Conservation (phyloP, 805 yeast species). For the Barnettozyma pratensis region DNA sequence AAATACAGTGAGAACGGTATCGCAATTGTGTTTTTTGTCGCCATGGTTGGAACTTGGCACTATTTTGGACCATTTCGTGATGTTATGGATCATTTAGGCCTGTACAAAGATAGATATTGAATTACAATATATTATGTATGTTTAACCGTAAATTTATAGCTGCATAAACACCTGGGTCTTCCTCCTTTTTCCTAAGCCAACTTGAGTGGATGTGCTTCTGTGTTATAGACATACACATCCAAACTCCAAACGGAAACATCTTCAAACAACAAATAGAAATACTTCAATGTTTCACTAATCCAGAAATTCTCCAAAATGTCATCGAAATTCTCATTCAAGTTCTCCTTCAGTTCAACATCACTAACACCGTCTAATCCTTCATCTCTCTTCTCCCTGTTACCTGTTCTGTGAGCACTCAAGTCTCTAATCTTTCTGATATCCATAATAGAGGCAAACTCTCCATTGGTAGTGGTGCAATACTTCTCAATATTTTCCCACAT, state of each 20-base stretch:
- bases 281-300: slow-evolving; percentile 57
- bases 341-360: slow-evolving; percentile 9
- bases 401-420: neutral
- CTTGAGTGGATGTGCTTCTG: slow-evolving; percentile 58
- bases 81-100: slow-evolving; percentile 57
- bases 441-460: slow-evolving; percentile 33
- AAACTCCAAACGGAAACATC: slow-evolving; percentile 37
- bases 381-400: neutral
- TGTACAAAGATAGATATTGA: too few relatives aligned
- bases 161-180: neutral
- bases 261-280: slow-evolving; percentile 45
- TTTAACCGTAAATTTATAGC: too few relatives aligned
- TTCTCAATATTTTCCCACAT: slow-evolving; percentile 37
- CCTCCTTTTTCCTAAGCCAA: slow-evolving; percentile 7
- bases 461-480: slow-evolving; percentile 26
- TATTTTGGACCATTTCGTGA: slow-evolving; percentile 64
- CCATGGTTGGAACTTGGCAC: slow-evolving; percentile 53
- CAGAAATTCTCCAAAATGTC: slow-evolving; percentile 46
- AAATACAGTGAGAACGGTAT: slow-evolving; percentile 26
- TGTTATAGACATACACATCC: slow-evolving; percentile 52
- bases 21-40: slow-evolving; percentile 42
- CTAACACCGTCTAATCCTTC: neutral
- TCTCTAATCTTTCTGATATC: slow-evolving; percentile 29
- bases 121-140: neutral
- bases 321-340: slow-evolving; percentile 20